Conservation (phyloP, 1,284 basidiomycete species). For the Heterobasidion annosum region DNA sequence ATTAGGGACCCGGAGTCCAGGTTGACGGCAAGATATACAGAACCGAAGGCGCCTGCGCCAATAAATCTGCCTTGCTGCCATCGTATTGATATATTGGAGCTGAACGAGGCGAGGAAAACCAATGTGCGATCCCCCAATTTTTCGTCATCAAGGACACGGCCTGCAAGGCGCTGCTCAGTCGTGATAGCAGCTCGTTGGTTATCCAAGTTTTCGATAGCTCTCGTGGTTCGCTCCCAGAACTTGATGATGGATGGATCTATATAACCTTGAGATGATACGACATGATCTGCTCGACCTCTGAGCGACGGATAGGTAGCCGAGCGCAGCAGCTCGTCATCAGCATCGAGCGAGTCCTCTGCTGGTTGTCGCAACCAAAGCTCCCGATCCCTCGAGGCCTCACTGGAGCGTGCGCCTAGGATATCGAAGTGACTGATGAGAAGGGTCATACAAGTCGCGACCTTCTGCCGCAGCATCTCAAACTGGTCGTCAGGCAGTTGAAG, state of each 20-base stretch:
- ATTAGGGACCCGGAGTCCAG: constrained; percentile 94
- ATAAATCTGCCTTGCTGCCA: constrained; percentile 99
- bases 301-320: constrained; percentile 3
- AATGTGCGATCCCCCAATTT: constrained; percentile 87
- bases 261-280: constrained; percentile 25
- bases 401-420: constrained; percentile 87
- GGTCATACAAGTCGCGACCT: constrained; percentile 95
- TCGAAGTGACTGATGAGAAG: constrained; percentile 97
- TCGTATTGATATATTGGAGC: constrained; percentile 91
- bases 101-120: constrained; percentile 86
- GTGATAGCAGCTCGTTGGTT: constrained; percentile 49
- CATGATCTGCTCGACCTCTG: neutral
- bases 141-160: constrained; percentile 87
- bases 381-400: constrained; percentile 86
- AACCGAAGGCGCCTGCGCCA: constrained; percentile 94
- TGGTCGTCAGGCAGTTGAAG: constrained; percentile 83
- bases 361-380: constrained; percentile 62
- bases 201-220: constrained; percentile 59
- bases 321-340: constrained; percentile 25
- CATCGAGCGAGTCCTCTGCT: constrained; percentile 26
- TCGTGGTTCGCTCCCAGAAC: constrained; percentile 64
- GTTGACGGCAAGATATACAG: constrained; percentile 97
- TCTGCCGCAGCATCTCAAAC: constrained; percentile 83
- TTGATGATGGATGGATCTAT: constrained; percentile 58
- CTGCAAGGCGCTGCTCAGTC: constrained; percentile 67